Percentiles rank a stretch among this genome's conserved stretches.
phyloP scores from a whole-genome alignment of 768 basidiomycete genomes.

The Leccinum subtestaceum region DNA sequence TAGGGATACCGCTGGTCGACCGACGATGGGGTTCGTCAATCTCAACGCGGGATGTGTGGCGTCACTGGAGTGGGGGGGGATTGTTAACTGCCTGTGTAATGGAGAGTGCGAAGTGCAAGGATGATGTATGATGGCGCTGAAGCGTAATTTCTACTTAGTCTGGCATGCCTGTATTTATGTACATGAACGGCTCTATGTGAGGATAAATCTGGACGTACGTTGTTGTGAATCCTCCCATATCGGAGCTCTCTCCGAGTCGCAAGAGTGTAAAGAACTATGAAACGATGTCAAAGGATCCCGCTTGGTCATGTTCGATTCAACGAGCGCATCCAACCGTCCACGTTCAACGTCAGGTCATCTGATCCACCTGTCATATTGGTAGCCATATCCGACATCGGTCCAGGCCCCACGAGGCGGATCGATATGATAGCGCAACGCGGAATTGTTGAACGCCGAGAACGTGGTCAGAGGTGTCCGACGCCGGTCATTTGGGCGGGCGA shows the following conservation, averaged over 20 bases:
- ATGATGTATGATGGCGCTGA: no score
- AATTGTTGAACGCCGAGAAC: slow-evolving; percentile 62
- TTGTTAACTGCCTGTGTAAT: not conserved
- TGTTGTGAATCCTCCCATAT: no score
- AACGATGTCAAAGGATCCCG: slow-evolving; percentile 33
- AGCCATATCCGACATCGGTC: slow-evolving; percentile 50
- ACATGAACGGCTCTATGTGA: no score
- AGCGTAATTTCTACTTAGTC: no score
- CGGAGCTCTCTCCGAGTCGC: slow-evolving; percentile 33
- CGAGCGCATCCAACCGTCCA: slow-evolving; percentile 63
- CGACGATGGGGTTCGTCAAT: not conserved
- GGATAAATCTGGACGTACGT: no score
- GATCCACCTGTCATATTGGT: slow-evolving; percentile 58
- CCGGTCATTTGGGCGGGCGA: slow-evolving; percentile 1
- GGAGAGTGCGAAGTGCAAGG: no score
- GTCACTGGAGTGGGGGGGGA: not conserved
- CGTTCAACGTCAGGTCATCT: slow-evolving; percentile 55
- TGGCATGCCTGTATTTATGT: no score
- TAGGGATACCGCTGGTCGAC: not conserved
- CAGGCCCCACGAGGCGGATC: slow-evolving; percentile 65
- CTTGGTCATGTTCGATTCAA: slow-evolving; percentile 59
- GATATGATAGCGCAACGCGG: slow-evolving; percentile 68
- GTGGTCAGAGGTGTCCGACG: slow-evolving; percentile 30
- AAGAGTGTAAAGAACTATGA: slow-evolving; percentile 15
- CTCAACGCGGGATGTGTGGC: not conserved